Base-by-base conservation (phyloP, 192 early-diverging fungal genomes). In the Coemansia sp. region DNA sequence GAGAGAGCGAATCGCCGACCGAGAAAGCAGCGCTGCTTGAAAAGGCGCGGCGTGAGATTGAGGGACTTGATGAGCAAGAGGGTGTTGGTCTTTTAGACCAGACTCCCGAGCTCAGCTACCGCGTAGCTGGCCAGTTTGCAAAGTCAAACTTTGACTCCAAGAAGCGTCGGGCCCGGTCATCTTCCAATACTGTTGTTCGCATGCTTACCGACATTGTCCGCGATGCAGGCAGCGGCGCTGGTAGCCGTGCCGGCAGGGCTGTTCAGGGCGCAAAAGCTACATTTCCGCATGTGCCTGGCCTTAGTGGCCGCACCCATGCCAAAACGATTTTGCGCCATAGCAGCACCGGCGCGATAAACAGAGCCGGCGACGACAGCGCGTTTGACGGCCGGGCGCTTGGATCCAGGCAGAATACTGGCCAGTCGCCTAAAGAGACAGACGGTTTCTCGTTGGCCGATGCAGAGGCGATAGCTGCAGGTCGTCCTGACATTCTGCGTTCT, bases 81-180 rank as follows among this genome's bases (percentile, higher is more conserved):
- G 76, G 76, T 23, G 76, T 78, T 2, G 76, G 76, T n/a, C 76
- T 78, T 45, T 58, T 78, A 14, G 76, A 78, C 56, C 76, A 72
- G 58, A 78, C 76, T 3, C 76, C 76, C 1, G 76, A 78, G 59
- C 64, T 78, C 52, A 72, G 63, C 66, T 78, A 78, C 56, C 76
- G 76, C 48, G 60, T 62, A 5, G 60, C 76, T 49, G 69, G 63
- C 0, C 62, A 68, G 29, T 41, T 51, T 2, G 51, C 37, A 35
- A 58, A 55, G 17, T 25, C 68, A 8, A 45, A 23, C 50, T 69
- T 69, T 65, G 76, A 78, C 24, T 25, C 70, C 24, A 65, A 57
- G 45, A 67, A 66, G 56, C 66, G 70, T n/a, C 69, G 76, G 8
- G 67, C 54, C 15, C 32, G 76, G 17, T 78, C 76, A 17, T 68